Conservation (phyloP, 1,284 basidiomycete genomes). For the Microbotryum violaceum region DNA sequence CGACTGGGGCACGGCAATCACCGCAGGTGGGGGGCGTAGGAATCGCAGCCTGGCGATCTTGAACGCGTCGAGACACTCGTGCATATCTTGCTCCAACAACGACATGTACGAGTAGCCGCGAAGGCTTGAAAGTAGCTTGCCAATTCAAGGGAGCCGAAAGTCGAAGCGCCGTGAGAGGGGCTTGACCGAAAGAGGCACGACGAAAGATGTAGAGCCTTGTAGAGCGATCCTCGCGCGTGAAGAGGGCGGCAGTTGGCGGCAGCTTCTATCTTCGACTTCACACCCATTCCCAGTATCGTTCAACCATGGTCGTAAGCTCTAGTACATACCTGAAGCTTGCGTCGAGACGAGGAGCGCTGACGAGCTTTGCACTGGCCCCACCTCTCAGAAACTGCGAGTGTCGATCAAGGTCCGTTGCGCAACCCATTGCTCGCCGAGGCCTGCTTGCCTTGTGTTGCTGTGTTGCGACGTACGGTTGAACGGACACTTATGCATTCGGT, state of each 20-base stretch:
- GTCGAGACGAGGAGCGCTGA: background rate
- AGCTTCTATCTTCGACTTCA: background rate
- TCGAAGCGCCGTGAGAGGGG: too few relatives aligned
- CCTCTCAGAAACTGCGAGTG: slow-evolving; percentile 25
- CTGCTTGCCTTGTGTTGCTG: too few relatives aligned
- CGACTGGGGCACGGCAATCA: background rate
- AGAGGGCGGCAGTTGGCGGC: background rate
- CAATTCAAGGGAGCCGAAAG: background rate
- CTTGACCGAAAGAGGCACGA: too few relatives aligned
- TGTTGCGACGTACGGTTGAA: too few relatives aligned
- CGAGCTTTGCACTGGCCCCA: background rate
- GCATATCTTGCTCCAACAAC: background rate
- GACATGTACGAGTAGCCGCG: background rate
- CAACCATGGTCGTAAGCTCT: slow-evolving; percentile 18
- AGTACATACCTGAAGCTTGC: too few relatives aligned
- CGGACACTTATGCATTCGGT: too few relatives aligned
- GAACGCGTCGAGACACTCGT: background rate
- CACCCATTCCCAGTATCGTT: background rate
- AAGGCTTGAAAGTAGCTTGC: background rate
- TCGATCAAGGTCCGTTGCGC: slow-evolving; percentile 15
- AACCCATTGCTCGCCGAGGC: too few relatives aligned
- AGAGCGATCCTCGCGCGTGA: background rate
- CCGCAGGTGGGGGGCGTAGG: slow-evolving; percentile 18
- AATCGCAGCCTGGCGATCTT: slow-evolving; percentile 17
- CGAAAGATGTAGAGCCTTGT: too few relatives aligned